A percentile compares a stretch with the other conserved stretches of the same genome.
These are phyloP conservation scores for Mycena citricolor DNA, from an alignment of 1,284 basidiomycete genomes.

Conservation along the genomic window DNA sequence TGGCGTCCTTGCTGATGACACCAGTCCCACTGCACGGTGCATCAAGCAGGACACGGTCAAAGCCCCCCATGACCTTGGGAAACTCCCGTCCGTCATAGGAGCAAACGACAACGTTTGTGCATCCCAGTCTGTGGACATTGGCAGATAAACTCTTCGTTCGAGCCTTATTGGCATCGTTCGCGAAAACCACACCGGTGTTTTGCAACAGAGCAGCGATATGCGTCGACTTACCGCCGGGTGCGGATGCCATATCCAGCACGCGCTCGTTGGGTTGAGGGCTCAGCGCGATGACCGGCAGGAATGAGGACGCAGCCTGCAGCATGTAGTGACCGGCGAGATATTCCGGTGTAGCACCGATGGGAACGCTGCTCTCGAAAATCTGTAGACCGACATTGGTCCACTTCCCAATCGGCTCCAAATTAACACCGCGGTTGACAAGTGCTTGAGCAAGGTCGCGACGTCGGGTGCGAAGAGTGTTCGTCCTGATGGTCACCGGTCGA, in stretches of 20 bases:
- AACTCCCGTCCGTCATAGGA: constrained; percentile 98
- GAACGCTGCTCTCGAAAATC: constrained; percentile 95
- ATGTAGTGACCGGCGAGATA: constrained; percentile 99
- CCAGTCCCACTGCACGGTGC: constrained; percentile 98
- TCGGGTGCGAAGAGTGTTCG: constrained; percentile 94
- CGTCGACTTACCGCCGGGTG: constrained; percentile 97
- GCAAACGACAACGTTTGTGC: constrained; percentile 97
- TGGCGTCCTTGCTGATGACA: constrained; percentile 96
- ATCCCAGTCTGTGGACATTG: constrained; percentile 95
- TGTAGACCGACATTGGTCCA: constrained; percentile 99
- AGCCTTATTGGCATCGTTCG: constrained; percentile 95
- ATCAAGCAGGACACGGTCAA: constrained; percentile 94
- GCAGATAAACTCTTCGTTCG: constrained; percentile 96
- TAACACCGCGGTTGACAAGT: constrained; percentile 94
- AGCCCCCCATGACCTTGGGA: constrained; percentile 99
- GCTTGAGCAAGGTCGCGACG: constrained; percentile 93
- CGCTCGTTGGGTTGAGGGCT: constrained; percentile 92
- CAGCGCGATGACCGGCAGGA: constrained; percentile 98
- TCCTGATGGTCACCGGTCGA: constrained; percentile 96
- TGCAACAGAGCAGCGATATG: constrained; percentile 96
- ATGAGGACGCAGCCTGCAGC: constrained; percentile 98
- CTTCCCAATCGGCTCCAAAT: constrained; percentile 96
- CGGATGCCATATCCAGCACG: constrained; percentile 97
- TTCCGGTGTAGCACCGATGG: constrained; percentile 97
- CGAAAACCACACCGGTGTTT: constrained; percentile 98